Base-by-base conservation (phyloP, 768 basidiomycete species). In the Trametes elegans region DNA sequence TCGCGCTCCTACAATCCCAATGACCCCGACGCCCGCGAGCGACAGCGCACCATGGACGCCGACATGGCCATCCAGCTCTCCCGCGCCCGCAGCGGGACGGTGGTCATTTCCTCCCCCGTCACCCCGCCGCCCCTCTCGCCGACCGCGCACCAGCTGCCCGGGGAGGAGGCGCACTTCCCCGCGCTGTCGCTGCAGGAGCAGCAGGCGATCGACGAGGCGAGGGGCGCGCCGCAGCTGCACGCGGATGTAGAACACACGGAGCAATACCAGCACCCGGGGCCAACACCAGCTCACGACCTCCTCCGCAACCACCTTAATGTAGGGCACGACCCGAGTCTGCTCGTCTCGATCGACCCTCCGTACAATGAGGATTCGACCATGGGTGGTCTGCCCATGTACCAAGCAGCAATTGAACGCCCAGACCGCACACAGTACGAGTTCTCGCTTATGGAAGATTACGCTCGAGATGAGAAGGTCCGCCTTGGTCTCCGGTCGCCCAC, bases 31-130 rank as follows among this genome's bases (percentile, higher is more conserved):
- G 83, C 82, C 18, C 77, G 85, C 50, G 93, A 97, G 69, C 83
- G 94, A 18, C 94, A 98, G 75, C 81, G 89, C 31, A 85, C 91
- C 6, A 90, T 97, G 87, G 95, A 98, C 64, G 90, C 90, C 0
- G 93, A 95, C 64, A 92, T 93, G 88, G 91, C 89, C 49, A 79
- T 90, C 66, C 87, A 88, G 28, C 80, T 88, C 36, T 88, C 86
- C 21, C 77, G 82, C 19, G 88, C 87, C 1, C 80, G 90, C 19
- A 76, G 85, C 56, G 84, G 84, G 46, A 87, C 86, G 0, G 63
- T 83, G 7, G 69, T 58, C 21, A 52, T 73, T 4, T 39, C 63
- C 48, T 66, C 64, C 10, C 70, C 74, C 0, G 57, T 69, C 13
- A 67, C 76, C 23, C 61, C 73, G 11, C 70, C 73, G 7, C 49